phyloP scores from a whole-genome alignment of 1,284 basidiomycete genomes.

The Ceratobasidium sp. region DNA sequence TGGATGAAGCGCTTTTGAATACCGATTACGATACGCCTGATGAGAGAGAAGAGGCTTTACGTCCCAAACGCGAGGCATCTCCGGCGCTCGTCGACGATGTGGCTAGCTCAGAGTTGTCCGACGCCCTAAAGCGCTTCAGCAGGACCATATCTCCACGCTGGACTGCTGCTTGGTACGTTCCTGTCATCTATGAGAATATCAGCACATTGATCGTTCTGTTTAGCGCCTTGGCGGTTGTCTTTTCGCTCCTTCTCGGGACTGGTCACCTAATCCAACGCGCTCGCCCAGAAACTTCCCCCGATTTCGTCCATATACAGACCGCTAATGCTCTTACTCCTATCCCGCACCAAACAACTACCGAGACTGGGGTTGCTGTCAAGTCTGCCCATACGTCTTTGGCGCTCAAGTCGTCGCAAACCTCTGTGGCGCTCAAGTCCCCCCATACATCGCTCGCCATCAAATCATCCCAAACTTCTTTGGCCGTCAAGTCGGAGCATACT shows the following conservation, averaged over 20 bases:
- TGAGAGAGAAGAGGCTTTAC: constrained; percentile 2
- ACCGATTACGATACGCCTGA: constrained; percentile 24
- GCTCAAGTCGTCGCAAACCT: constrained; percentile 5
- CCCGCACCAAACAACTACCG: not conserved
- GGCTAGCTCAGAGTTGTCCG: constrained; percentile 14
- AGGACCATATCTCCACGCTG: constrained; percentile 6
- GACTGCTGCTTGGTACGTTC: constrained; percentile 27
- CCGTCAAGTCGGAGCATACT: not conserved
- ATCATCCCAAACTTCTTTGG: constrained; percentile 20
- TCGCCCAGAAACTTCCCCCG: not conserved
- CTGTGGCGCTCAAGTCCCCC: constrained; percentile 19
- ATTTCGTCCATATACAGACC: too few relatives aligned
- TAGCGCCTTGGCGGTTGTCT: constrained; percentile 23
- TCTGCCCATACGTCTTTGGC: constrained; percentile 18
- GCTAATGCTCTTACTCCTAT: not conserved
- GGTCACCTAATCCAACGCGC: constrained; percentile 13
- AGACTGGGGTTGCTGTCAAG: constrained; percentile 9
- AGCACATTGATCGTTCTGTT: not conserved
- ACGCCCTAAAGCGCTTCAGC: constrained; percentile 7
- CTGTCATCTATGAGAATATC: not conserved
- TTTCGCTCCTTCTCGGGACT: constrained; percentile 22
- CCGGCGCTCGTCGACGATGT: not conserved
- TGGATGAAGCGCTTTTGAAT: not conserved
- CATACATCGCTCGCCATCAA: constrained; percentile 20
- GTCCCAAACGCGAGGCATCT: constrained; percentile 16